Evolutionary conservation across 257 asterid species (phyloP), one percentile per base, ranked within the genome.

Genomic region (Anisodus acutangulus): DNA sequence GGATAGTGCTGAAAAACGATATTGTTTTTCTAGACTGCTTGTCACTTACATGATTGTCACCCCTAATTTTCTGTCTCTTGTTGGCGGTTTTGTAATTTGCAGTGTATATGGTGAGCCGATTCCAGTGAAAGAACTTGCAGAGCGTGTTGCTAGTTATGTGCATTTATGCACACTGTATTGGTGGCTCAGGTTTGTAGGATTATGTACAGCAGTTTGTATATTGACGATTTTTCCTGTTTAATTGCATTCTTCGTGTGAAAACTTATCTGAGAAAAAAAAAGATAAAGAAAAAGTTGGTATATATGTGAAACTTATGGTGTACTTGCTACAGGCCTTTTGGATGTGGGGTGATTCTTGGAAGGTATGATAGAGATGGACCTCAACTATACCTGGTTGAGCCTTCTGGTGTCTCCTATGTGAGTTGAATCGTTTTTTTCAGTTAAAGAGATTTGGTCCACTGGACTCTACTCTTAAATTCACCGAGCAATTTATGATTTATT

Each of bases 311-410:
- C 22, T 78, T 84, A 57, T 60, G 82, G 67, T 49, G 57, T 70
- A 26, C 26, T 49, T 62, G 31, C 85, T 85, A 82, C 91, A 95
- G 98, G 91, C 98, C 98, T 81, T 93, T 95, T 87, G 98, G 98
- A 85, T 92, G 94, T 87, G 98, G 98, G 83, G 97, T 94, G 63
- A 95, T 95, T 81, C 88, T 95, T 86, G 97, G 98, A 82, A 98
- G 98, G 82, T 95, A 94, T 88, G 98, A 95, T 87, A 94, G 98
- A 90, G 98, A 95, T 67, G 98, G 97, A 64, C 98, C 98, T 8
- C 97, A 93, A 85, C 83, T 95, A 69, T 95, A 95, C 92, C 91
- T 94, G 97, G 87, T 94, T 84, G 97, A 93, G 87, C 97, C 98
- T 39, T 94, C 98, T 84, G 98, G 98, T 79, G 86, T 95, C 85